These are phyloP conservation scores for Trifolium dubium DNA, from an alignment of 306 rosid genomes.

Conservation along the genomic window DNA sequence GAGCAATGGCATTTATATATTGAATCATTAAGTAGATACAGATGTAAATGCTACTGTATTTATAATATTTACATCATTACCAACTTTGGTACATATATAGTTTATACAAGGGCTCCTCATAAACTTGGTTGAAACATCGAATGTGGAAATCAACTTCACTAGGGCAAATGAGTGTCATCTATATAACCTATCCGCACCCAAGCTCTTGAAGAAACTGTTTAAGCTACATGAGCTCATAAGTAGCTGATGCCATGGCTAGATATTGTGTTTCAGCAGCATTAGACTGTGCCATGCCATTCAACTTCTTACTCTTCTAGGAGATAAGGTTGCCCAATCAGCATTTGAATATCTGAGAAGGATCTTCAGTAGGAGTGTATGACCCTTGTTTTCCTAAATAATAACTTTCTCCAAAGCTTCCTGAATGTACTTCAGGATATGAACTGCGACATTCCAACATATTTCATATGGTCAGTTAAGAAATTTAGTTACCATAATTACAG, in stretches of 20 bases:
- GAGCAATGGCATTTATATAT: neutral
- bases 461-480: neutral
- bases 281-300: neutral
- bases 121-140: neutral
- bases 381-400: neutral
- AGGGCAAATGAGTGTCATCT: neutral
- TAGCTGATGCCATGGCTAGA: neutral
- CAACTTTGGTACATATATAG: neutral
- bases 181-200: neutral
- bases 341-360: neutral
- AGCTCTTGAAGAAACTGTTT: neutral
- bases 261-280: neutral
- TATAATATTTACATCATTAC: constrained; percentile 1
- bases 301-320: neutral
- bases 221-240: neutral
- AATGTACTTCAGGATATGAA: neutral
- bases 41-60: neutral
- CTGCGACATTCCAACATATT: neutral
- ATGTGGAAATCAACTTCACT: constrained; percentile 1
- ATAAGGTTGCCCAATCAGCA: neutral
- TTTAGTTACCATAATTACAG: neutral
- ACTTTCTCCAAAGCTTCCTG: neutral
- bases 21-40: neutral
- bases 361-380: neutral
- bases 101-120: neutral